Evolutionary conservation across 208 protist species (phyloP).

Genomic region (Trypanosoma rangeli): DNA sequence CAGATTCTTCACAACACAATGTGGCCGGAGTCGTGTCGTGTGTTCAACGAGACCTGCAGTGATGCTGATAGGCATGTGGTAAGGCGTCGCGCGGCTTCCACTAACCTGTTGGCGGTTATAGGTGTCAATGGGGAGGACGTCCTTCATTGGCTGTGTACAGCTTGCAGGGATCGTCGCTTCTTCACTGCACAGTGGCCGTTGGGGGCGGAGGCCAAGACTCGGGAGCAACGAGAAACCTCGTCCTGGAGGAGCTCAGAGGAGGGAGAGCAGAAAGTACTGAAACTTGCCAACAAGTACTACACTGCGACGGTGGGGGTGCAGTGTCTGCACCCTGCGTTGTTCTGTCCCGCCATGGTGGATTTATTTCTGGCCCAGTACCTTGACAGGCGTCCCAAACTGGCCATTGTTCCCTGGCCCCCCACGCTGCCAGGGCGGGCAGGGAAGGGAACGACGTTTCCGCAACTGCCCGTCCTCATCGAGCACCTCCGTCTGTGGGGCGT

Average conservation of each 20-base stretch:
- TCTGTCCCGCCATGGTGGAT: slow-evolving; percentile 36
- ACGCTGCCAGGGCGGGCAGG: not conserved
- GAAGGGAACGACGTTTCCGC: slow-evolving; percentile 18
- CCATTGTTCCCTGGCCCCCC: slow-evolving; percentile 27
- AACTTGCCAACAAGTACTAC: slow-evolving; percentile 53
- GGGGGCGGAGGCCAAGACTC: not conserved
- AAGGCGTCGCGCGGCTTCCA: not conserved
- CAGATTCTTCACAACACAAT: slow-evolving; percentile 63
- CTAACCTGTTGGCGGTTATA: slow-evolving; percentile 11
- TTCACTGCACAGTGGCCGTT: slow-evolving; percentile 20
- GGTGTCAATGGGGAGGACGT: slow-evolving; percentile 1
- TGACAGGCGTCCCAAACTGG: slow-evolving; percentile 10
- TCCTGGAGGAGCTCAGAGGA: not conserved
- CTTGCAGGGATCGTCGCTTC: slow-evolving; percentile 12
- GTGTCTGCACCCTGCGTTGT: slow-evolving; percentile 43
- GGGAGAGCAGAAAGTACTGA: slow-evolving; percentile 1
- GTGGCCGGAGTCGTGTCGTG: slow-evolving; percentile 41
- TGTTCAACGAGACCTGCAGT: not conserved
- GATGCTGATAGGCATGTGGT: not conserved
- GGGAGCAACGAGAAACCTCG: not conserved
- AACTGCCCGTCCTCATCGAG: slow-evolving; percentile 39
- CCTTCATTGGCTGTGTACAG: slow-evolving; percentile 11
- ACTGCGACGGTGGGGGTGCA: slow-evolving; percentile 33
- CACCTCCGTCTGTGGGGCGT: slow-evolving; percentile 12
- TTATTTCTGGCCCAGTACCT: slow-evolving; percentile 44